These are phyloP conservation scores for Hyphopichia homilentoma DNA, from an alignment of 805 yeast genomes.

Conservation along the genomic window DNA sequence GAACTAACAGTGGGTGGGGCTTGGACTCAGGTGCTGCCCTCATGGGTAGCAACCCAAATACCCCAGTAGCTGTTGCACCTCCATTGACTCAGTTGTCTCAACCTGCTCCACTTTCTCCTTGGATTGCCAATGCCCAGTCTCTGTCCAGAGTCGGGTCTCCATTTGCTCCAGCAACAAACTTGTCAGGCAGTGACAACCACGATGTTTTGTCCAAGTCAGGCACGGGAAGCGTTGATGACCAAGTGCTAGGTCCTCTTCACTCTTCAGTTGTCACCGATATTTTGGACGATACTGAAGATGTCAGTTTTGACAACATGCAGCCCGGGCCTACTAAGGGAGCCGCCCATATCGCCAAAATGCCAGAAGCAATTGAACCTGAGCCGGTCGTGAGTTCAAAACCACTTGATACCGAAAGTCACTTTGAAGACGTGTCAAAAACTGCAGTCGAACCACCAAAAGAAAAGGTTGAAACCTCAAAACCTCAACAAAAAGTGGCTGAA, in stretches of 20 bases:
- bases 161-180: conserved; percentile 24
- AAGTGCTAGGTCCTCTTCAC: conserved; percentile 35
- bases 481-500: no score
- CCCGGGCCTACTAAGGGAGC: no score
- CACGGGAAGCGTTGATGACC: conserved; percentile 21
- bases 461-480: conserved; percentile 1
- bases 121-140: conserved; percentile 29
- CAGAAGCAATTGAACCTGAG: conserved; percentile 2
- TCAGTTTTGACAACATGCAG: conserved; percentile 1
- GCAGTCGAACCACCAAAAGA: not conserved
- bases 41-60: conserved; percentile 22
- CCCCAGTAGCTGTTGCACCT: conserved; percentile 24
- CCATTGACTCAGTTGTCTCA: conserved; percentile 22
- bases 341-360: conserved; percentile 5
- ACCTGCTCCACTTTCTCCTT: conserved; percentile 40
- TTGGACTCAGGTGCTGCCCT: conserved; percentile 21
- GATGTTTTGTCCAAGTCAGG: no score
- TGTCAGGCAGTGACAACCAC: conserved; percentile 4
- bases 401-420: conserved; percentile 4
- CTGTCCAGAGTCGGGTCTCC: conserved; percentile 39
- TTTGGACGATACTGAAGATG: conserved; percentile 24
- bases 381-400: conserved; percentile 4
- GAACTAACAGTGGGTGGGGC: conserved; percentile 40
- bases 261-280: conserved; percentile 40
- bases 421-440: not conserved